phyloP scores from a whole-genome alignment of 257 asterid species.

The Penstemon eatonii region DNA sequence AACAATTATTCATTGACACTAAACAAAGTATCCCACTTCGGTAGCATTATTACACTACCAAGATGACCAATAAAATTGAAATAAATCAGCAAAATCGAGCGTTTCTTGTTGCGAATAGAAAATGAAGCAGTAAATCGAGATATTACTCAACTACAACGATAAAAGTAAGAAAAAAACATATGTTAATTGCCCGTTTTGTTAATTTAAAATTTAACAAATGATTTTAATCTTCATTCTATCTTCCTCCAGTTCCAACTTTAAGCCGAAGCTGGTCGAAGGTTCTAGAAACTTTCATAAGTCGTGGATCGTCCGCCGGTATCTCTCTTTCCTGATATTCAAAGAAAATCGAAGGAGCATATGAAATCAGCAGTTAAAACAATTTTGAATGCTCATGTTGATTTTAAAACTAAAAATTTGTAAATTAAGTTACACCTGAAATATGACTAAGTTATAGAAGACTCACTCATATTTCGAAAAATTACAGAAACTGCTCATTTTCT shows the following conservation, averaged over 20 bases:
- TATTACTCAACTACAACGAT: slow-evolving; percentile 18
- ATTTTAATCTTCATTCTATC: slow-evolving; percentile 28
- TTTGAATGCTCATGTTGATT: too few relatives aligned
- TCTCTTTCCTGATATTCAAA: slow-evolving; percentile 62
- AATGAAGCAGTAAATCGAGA: slow-evolving; percentile 22
- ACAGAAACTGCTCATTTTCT: too few relatives aligned
- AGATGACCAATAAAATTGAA: not conserved
- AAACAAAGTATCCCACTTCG: not conserved
- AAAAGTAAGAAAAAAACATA: not conserved
- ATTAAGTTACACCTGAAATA: too few relatives aligned
- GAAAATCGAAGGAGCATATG: not conserved
- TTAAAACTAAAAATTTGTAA: too few relatives aligned
- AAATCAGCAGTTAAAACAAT: not conserved
- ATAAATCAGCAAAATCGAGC: not conserved
- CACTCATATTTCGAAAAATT: too few relatives aligned
- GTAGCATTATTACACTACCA: not conserved
- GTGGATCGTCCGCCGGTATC: slow-evolving; percentile 87
- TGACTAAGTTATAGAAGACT: too few relatives aligned
- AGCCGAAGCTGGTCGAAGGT: slow-evolving; percentile 41
- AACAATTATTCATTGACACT: too few relatives aligned
- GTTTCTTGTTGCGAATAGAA: not conserved
- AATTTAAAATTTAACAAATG: slow-evolving; percentile 11
- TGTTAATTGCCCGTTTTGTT: not conserved
- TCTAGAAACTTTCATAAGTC: slow-evolving; percentile 51
- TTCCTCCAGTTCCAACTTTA: slow-evolving; percentile 49